Base-by-base conservation (phyloP, 2,329 filamentous ascomycete genomes). In the Colletotrichum cereale region DNA sequence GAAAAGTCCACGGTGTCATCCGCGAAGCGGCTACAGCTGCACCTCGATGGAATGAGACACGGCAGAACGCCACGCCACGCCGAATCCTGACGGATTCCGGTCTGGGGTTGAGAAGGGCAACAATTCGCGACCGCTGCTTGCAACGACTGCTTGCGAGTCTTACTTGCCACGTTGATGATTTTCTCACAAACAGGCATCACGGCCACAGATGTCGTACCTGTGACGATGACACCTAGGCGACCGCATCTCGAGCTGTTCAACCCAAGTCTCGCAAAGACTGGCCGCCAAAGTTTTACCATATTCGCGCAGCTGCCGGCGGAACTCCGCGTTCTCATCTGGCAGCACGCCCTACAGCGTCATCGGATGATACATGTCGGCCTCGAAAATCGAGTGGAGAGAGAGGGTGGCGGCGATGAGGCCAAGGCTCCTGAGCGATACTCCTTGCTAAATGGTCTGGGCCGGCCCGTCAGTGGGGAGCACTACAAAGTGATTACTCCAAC, bases 211-310 rank as follows among this genome's bases (percentile, higher is more conserved):
- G 2, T 29, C 14, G 36, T 29, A 5, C 29, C 12, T 5, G 48
- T n/a, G 31, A 44, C 34, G 11, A 18, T 53, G 62, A 47, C 31
- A 36, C 68, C 68, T 7, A 62, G 21, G 14, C 68, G 68, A 10
- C 64, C 64, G 14, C 64, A 71, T 10, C 64, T 71, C 12, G 55
- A 71, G 12, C 68, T 71, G n/a, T 71, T 67, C 57, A 67, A 67
- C 58, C 36, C 26, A 1, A 29, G 38, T 24, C 44, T 44, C 21
- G 7, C 34, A 21, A 8, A 12, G 12, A n/a, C 38, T 24, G 48
- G 1, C 16, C 18, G 16, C 3, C 12, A 16, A 1, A 50, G n/a
- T n/a, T 67, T 62, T 21, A 36, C 18, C 12, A 2, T 34, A 2
- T 71, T 71, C 18, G 2, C 36, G 3, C 26, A 58, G 21, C 44